Evolutionary conservation across 805 yeast genomes (phyloP), one percentile per base, ranked within the genome.

Genomic region (Kodamaea sagamina): DNA sequence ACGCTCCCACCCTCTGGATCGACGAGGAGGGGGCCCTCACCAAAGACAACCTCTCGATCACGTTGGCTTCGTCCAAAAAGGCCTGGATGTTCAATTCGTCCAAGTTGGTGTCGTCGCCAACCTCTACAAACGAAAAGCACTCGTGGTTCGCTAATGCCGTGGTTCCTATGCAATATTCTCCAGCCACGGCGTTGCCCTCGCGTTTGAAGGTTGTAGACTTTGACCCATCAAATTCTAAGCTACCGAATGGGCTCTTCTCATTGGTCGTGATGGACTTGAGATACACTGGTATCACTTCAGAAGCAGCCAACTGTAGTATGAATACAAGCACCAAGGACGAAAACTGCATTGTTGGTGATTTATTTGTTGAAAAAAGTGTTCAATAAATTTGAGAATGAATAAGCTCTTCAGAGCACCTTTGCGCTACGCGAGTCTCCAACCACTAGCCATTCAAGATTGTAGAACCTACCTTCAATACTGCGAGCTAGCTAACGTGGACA

Each of bases 151-250:
- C 44, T 4, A 66, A 32, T 39, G 62, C 67, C 5, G 50, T 44
- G 17, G 74, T 65, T 9, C 74, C 72, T 35, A 67, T 36, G 38
- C 67, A 62, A 46, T 56, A 55, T 6, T 36, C 53, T 10, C 53
- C 56, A 11, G 16, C 11, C 3, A 21, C 15, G 24, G 12, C 19
- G 17, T 38, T 26, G 32, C 8, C 32, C 22, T 11, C 32, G 16
- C 25, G 38, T 18, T 32, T 36, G 17, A 28, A 16, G 35, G 12
- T 24, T 12, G 36, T 25, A 21, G 22, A 10, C 29, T 29, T 31
- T 6, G 37, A 16, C 16, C 16, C 39, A 28, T 35, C 39, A 18
- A 32, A 29, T 16, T 40, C 38, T 18, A 41, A 35, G 3, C 10
- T 24, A 19, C 44, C 44, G 26, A 41, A 41, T 3, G 19, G 29